Evolutionary conservation across 345 rosid genomes (phyloP), one percentile per base, ranked within the genome.

Genomic region (Sonneratia caseolaris): DNA sequence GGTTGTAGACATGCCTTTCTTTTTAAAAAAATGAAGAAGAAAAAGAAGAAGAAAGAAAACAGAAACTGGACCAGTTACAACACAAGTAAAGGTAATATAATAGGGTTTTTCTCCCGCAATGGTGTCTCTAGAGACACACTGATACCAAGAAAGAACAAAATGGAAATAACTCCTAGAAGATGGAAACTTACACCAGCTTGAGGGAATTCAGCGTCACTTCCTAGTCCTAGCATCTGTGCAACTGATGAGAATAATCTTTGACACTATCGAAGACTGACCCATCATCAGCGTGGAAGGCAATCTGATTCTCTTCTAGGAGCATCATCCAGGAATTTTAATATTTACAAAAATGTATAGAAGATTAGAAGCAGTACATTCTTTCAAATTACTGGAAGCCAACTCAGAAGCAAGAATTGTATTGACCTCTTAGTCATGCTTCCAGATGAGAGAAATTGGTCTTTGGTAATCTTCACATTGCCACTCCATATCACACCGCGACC

Each of bases 291-390:
- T 92, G 99, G 80, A 92, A 92, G n/a, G 97, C 86, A 71, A 95
- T 89, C 82, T 95, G 98, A 82, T 95, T 95, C 87, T 95, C 98
- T 85, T 92, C 99, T 67, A 92, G 86, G 76, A 95, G 72, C 99
- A 95, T 95, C 84, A 95, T 74, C 89, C 99, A 90, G 74, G 47
- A 68, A 37, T 15, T n/a, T 42, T 8, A 15, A 3, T 16, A 69
- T 42, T 45, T 53, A 24, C 32, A 16, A 70, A 51, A 36, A 8
- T 0, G 6, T 21, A 45, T 12, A 10, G 64, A 24, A 11, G 40
- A 72, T 76, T 53, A 70, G 62, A 19, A 56, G 4, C 36, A 61
- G 65, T 12, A 24, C 16, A 24, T 24, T 61, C 65, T 19, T 5
- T 7, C 24, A 55, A 19, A 61, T 11, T 56, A 56, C 36, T 61